These are phyloP conservation scores for Huntiella omanensis DNA, from an alignment of 2,329 filamentous ascomycete genomes.

Conservation along the genomic window DNA sequence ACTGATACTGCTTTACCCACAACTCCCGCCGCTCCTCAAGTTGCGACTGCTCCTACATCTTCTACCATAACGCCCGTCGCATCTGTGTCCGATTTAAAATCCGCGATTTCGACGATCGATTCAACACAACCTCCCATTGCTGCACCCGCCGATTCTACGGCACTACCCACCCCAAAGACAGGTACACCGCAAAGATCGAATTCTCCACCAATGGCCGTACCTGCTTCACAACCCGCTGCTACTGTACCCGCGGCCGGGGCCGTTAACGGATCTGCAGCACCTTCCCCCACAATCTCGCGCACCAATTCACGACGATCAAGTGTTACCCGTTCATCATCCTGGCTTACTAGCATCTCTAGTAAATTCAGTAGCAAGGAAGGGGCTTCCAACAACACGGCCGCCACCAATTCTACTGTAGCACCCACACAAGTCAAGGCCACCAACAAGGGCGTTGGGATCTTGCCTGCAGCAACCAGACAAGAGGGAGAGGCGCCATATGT, in stretches of 20 bases:
- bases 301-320: slow-evolving; percentile 14
- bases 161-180: too few relatives aligned
- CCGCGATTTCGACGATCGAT: background rate
- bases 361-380: slow-evolving; percentile 51
- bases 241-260: slow-evolving; percentile 2
- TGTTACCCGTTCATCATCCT: slow-evolving; percentile 47
- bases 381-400: slow-evolving; percentile 15
- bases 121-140: background rate
- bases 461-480: slow-evolving; percentile 35
- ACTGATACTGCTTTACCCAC: background rate
- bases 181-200: background rate
- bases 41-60: background rate
- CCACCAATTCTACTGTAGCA: slow-evolving; percentile 15
- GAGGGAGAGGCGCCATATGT: slow-evolving; percentile 49
- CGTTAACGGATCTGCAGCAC: slow-evolving; percentile 14
- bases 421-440: slow-evolving; percentile 1
- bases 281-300: slow-evolving; percentile 3
- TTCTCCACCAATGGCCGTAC: background rate
- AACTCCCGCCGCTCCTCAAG: background rate
- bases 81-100: background rate
- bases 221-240: slow-evolving; percentile 1
- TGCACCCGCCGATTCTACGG: background rate
- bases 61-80: background rate
- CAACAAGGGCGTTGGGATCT: slow-evolving; percentile 34
- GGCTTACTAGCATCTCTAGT: slow-evolving; percentile 84